Base-by-base conservation (phyloP, 495 filamentous ascomycete genomes). In the Oidiodendron maius region DNA sequence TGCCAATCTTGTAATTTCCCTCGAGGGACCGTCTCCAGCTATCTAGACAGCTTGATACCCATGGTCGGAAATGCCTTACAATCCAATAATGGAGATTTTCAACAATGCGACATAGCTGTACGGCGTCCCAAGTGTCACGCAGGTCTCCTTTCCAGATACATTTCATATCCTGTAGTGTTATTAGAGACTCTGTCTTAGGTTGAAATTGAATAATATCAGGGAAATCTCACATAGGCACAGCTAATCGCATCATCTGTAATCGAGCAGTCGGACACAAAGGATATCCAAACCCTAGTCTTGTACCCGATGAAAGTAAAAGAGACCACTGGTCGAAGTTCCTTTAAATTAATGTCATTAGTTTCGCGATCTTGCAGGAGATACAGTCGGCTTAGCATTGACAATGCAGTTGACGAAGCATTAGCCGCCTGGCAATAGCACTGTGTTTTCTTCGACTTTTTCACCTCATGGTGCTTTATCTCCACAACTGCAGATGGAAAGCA, bases 401-500 rank as follows among this genome's bases (percentile, higher is more conserved):
- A 20, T 17, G 43, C 26, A 21, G 43, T 34, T 34, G 43, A 18
- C 24, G 43, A 13, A n/a, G 43, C 43, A 20, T 46, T 46, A n/a
- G 43, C 43, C 34, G 26, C 43, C 26, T 46, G 43, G 16, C 3
- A 11, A 21, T 46, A 46, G 43, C 43, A 46, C 22, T 35, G 34
- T 11, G 16, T 21, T 16, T 3, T 34, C 17, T 35, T 18, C 8
- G 15, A 8, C 16, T 46, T 3, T 11, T n/a, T 9, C 10, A 46
- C 43, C 28, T 34, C 18, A 35, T 46, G 43, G n/a, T 46, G 43
- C 22, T 46, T 46, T 30, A 46, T 46, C 16, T 46, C 43, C 17
- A 46, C 43, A 10, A 46, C 43, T 20, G 43, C 25, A 17, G 25
- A 46, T 8, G 43, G 43, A 17, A 46, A 46, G 26, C 43, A 46